Base-by-base conservation (phyloP, 2,329 filamentous ascomycete species). In the Pseudocercospora fuligena region DNA sequence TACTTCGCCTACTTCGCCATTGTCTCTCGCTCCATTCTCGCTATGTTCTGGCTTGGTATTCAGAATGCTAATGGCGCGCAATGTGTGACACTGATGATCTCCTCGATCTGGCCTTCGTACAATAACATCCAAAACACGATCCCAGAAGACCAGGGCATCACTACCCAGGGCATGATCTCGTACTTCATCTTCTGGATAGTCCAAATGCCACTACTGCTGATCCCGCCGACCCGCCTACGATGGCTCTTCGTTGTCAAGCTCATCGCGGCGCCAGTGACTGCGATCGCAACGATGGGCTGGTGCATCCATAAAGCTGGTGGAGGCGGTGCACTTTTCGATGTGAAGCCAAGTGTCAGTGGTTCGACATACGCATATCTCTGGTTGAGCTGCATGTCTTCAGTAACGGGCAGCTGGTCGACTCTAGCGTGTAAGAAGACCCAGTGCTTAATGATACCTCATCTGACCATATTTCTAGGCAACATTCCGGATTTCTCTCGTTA, bases 141-240 rank as follows among this genome's bases (percentile, higher is more conserved):
- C 8, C 82, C 85, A 0, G 77, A 74, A 2, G 77, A 72, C 7
- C 80, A 83, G 33, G 86, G 86, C n/a, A 86, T 88, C 49, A 84
- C 83, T 2, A 86, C 83, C 1, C 81, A 85, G 64, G 84, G 83
- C 7, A 82, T 89, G 82, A 73, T 86, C 43, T 81, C 80, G 43
- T 86, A 86, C 70, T 83, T 89, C 64, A 70, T 89, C 16, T 87
- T 86, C 72, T 60, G 57, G 57, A 60, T 60, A 16, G 40, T 60
- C 2, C 57, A 60, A 25, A 8, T 60, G 19, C 57, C 57, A 27
- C 36, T 60, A 8, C 57, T 60, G 19, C 57, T 60, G 6, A 60
- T 60, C 11, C 57, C 57, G 2, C 57, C 57, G 5, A 60, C 57
- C 12, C 36, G 36, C 2, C 66, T 66, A 8, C 60, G 62, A 65